These are phyloP conservation scores for Stachybotrys chartarum DNA, from an alignment of 2,329 filamentous ascomycete species.

Conservation along the genomic window DNA sequence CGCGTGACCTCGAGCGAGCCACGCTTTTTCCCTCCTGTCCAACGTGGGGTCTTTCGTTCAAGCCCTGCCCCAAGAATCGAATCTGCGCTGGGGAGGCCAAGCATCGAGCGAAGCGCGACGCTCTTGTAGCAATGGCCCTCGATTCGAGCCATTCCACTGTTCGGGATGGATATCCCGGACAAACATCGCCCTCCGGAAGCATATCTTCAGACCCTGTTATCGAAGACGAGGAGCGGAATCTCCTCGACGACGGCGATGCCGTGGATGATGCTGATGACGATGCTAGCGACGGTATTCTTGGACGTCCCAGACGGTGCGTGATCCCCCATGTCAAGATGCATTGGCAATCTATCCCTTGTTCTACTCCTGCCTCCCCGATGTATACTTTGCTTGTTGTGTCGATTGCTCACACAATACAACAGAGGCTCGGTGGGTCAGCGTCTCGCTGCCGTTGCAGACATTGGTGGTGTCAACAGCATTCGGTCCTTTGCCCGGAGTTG, in stretches of 20 bases:
- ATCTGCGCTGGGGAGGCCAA: not conserved
- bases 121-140: not conserved
- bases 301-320: constrained; percentile 21
- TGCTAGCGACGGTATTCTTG: constrained; percentile 17
- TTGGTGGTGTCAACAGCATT: constrained; percentile 88
- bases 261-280: constrained; percentile 29
- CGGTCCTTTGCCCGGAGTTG: constrained; percentile 89
- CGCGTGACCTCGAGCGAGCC: not conserved
- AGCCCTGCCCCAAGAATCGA: not conserved
- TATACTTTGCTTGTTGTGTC: not conserved
- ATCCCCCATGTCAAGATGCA: not conserved
- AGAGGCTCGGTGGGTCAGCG: constrained; percentile 55
- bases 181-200: constrained; percentile 34
- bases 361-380: no score
- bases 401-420: constrained; percentile 4
- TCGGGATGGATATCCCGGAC: constrained; percentile 40
- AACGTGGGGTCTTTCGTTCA: not conserved
- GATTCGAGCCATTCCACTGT: constrained; percentile 27
- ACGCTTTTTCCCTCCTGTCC: not conserved
- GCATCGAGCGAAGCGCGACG: not conserved
- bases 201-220: constrained; percentile 27
- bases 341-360: not conserved
- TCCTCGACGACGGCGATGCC: constrained; percentile 31
- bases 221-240: constrained; percentile 36
- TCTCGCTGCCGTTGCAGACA: constrained; percentile 55